Conservation (phyloP, 2,329 filamentous ascomycete genomes). For the Diaporthe eres region DNA sequence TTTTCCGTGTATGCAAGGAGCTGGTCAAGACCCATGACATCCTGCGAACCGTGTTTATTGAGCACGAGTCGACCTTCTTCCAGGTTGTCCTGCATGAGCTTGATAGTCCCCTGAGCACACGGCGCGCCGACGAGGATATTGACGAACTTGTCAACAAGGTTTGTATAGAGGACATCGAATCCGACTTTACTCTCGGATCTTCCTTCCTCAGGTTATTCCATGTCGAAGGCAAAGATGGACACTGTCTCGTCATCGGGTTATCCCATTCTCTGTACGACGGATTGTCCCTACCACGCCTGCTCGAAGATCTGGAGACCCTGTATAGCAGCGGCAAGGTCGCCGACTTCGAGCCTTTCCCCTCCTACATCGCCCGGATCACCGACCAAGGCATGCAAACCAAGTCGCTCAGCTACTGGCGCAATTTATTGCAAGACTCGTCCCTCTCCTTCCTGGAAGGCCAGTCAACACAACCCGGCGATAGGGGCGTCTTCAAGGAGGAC, state of each 20-base stretch:
- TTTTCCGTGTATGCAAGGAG: conserved; percentile 49
- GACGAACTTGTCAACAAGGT: conserved; percentile 50
- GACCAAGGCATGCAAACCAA: conserved; percentile 48
- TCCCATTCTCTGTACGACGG: conserved; percentile 65
- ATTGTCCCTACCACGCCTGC: conserved; percentile 58
- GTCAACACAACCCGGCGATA: conserved; percentile 22
- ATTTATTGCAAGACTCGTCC: conserved; percentile 53
- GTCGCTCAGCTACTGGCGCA: conserved; percentile 57
- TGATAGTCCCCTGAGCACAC: conserved; percentile 47
- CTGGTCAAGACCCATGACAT: conserved; percentile 53
- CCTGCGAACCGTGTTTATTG: conserved; percentile 54
- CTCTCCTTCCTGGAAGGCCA: conserved; percentile 51
- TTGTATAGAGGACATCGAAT: conserved; percentile 52
- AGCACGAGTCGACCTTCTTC: conserved; percentile 51
- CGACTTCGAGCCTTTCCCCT: conserved; percentile 53
- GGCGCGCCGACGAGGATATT: conserved; percentile 48
- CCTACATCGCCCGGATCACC: conserved; percentile 52
- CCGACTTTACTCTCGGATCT: conserved; percentile 54
- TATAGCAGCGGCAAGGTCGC: conserved; percentile 51
- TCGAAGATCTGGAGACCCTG: conserved; percentile 56
- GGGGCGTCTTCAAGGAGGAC: conserved; percentile 42
- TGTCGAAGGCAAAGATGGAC: conserved; percentile 44
- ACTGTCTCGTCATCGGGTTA: conserved; percentile 56
- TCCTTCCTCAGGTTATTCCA: conserved; percentile 52
- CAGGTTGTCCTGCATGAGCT: conserved; percentile 54